Conservation (phyloP, 176 grass and related monocot genomes). For the Secale cereale region DNA sequence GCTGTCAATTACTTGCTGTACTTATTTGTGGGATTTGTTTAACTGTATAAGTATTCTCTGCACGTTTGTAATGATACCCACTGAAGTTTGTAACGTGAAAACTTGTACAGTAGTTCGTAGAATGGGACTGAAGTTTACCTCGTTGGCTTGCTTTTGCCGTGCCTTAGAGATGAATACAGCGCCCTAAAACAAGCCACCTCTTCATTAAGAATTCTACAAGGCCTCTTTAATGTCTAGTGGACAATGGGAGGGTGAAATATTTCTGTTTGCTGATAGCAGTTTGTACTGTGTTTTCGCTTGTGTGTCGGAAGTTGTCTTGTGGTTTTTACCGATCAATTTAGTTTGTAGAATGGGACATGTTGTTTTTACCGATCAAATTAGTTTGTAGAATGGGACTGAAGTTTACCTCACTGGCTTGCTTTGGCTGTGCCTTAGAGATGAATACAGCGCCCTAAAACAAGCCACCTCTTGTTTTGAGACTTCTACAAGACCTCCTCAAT, state of each 20-base stretch:
- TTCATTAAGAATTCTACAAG: conserved; percentile 15
- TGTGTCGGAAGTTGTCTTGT: background rate
- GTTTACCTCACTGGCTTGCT: conserved; percentile 56
- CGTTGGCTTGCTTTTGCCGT: conserved; percentile 25
- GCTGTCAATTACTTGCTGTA: background rate
- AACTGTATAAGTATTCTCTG: background rate
- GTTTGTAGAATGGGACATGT: background rate
- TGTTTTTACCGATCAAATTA: background rate
- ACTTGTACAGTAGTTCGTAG: background rate
- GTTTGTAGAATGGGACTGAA: conserved; percentile 31
- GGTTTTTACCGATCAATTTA: too few species aligned
- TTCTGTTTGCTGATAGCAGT: background rate
- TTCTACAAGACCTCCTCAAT: conserved; percentile 26
- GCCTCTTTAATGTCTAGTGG: conserved; percentile 4
- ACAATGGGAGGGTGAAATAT: background rate
- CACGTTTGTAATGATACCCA: background rate
- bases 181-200: conserved; percentile 49
- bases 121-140: conserved; percentile 61
- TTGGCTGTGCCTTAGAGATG: conserved; percentile 57
- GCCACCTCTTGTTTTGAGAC: background rate
- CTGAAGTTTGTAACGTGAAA: background rate
- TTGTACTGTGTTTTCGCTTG: conserved; percentile 33
- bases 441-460: conserved; percentile 71
- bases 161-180: conserved; percentile 84
- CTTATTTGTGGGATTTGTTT: background rate